Percentiles rank a stretch among this genome's conserved stretches.
phyloP scores from a whole-genome alignment of 805 yeast genomes.

The Brettanomyces bruxellensis region DNA sequence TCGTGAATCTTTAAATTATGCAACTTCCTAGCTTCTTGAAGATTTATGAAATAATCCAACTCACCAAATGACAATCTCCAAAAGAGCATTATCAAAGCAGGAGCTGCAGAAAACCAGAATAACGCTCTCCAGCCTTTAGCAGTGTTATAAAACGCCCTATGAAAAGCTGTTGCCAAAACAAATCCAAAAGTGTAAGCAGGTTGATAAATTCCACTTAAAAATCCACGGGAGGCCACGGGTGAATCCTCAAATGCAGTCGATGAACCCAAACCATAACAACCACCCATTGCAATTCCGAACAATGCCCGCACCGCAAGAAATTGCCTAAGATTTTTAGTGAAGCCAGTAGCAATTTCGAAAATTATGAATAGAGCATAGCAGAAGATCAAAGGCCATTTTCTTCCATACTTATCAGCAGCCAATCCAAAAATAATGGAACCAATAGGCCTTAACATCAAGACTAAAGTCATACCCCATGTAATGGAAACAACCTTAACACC shows the following conservation, averaged over 20 bases:
- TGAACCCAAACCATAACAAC: conserved; percentile 33
- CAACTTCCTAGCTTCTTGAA: conserved; percentile 17
- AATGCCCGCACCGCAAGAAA: conserved; percentile 45
- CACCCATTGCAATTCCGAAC: conserved; percentile 46
- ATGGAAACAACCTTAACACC: conserved; percentile 30
- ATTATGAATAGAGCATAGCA: conserved; percentile 32
- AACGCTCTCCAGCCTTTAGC: conserved; percentile 60
- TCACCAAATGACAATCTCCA: conserved; percentile 57
- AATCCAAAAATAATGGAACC: conserved; percentile 45
- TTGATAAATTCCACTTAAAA: conserved; percentile 52
- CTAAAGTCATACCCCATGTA: conserved; percentile 39
- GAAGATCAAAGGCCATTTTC: conserved; percentile 39
- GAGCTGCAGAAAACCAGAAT: conserved; percentile 69
- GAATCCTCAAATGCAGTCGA: conserved; percentile 35
- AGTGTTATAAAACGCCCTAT: conserved; percentile 42
- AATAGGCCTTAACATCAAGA: conserved; percentile 46
- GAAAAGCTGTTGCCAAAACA: conserved; percentile 44
- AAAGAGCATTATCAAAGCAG: conserved; percentile 46
- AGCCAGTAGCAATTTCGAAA: conserved; percentile 48
- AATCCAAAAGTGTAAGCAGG: conserved; percentile 62
- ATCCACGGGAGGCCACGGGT: conserved; percentile 35
- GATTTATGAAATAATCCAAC: conserved; percentile 39
- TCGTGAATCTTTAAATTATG: conserved; percentile 10
- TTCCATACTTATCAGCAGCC: conserved; percentile 40
- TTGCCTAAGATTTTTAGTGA: conserved; percentile 29